phyloP scores from a whole-genome alignment of 2,329 filamentous ascomycete species.

The Ceratocystis colombiana region DNA sequence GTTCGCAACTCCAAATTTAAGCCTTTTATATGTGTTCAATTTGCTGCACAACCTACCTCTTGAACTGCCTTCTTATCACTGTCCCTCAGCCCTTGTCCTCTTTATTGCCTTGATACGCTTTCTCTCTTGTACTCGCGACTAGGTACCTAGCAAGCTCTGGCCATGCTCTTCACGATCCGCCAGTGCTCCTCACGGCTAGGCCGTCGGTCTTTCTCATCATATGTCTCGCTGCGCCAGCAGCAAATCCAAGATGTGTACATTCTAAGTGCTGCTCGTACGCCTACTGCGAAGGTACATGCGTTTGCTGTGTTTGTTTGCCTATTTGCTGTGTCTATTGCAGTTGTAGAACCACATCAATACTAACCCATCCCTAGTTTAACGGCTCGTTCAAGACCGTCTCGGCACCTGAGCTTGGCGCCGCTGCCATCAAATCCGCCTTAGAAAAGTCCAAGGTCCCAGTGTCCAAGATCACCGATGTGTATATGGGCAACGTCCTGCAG shows the following conservation, averaged over 20 bases:
- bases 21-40: not conserved
- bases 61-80: not conserved
- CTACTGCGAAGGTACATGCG: constrained; percentile 64
- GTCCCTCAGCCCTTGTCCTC: not conserved
- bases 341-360: not conserved
- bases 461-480: constrained; percentile 78
- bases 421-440: constrained; percentile 83
- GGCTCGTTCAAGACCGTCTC: constrained; percentile 75
- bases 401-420: constrained; percentile 78
- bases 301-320: not conserved
- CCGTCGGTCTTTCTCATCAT: constrained; percentile 37
- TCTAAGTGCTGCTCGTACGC: constrained; percentile 77
- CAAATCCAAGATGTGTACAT: constrained; percentile 91
- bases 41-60: not conserved
- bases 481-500: constrained; percentile 94
- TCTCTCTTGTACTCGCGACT: not conserved
- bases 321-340: not conserved
- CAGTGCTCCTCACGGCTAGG: not conserved
- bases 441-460: constrained; percentile 74
- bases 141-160: not conserved
- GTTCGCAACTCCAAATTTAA: not conserved
- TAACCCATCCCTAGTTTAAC: constrained; percentile 60
- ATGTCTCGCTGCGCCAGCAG: constrained; percentile 42
- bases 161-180: not conserved
- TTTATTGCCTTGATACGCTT: not conserved